Evolutionary conservation across 106 monocot genomes (phyloP).

Genomic region (Iris macrosiphon): DNA sequence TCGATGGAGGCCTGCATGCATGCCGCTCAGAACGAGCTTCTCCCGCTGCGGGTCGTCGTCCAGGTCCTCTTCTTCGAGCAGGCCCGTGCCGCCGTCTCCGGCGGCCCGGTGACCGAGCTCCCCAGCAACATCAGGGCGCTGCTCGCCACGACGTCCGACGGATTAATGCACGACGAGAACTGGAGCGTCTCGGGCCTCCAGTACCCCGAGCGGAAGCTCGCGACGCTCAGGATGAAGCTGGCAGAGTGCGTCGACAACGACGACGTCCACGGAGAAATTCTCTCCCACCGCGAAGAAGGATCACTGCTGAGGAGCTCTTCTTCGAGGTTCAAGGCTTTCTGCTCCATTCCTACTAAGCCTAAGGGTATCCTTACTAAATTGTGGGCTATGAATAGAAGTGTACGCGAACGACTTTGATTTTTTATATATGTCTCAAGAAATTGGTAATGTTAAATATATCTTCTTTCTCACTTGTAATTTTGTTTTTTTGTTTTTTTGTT

Average conservation of each 20-base stretch:
- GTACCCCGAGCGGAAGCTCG: conserved; percentile 23
- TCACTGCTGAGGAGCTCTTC: conserved; percentile 54
- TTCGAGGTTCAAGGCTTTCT: conserved; percentile 51
- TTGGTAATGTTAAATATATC: too few relatives aligned
- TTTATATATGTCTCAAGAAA: too few relatives aligned
- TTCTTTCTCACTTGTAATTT: too few relatives aligned
- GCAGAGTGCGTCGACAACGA: conserved; percentile 58
- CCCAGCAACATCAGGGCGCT: conserved; percentile 43
- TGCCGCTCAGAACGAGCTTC: conserved; percentile 76
- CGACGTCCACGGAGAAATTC: conserved; percentile 9
- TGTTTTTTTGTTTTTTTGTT: too few relatives aligned
- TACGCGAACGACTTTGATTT: conserved; percentile 9
- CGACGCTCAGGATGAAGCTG: conserved; percentile 84
- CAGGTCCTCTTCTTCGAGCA: conserved; percentile 90
- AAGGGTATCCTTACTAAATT: conserved; percentile 64
- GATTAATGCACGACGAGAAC: conserved; percentile 10
- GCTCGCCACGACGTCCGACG: conserved; percentile 21
- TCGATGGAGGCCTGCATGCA: conserved; percentile 74
- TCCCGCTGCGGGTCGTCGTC: conserved; percentile 74
- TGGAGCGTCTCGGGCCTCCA: conserved; percentile 40
- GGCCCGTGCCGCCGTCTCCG: conserved; percentile 35
- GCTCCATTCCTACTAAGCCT: conserved; percentile 55
- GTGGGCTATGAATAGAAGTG: conserved; percentile 62
- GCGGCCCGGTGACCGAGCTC: conserved; percentile 26
- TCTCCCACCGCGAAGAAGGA: too few relatives aligned